These are phyloP conservation scores for Fraxinus xanthoxyloides DNA, from an alignment of 305 asterid genomes.

Conservation along the genomic window DNA sequence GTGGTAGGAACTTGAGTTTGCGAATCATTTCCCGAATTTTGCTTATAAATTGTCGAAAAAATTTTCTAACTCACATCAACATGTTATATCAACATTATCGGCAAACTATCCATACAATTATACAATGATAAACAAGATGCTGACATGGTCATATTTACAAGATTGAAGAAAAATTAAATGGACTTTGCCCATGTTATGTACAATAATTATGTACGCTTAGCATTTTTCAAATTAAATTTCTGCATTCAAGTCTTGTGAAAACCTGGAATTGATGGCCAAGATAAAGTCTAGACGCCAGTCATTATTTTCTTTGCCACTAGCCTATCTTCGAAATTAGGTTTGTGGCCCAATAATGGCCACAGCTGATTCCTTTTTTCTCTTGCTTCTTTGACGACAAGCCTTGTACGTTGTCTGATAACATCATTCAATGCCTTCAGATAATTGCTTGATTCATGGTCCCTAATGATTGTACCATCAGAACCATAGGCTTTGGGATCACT, in stretches of 20 bases:
- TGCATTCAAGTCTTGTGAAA: neutral
- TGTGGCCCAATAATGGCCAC: slow-evolving; percentile 67
- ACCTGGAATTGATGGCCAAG: neutral
- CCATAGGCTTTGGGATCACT: slow-evolving; percentile 84
- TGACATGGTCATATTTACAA: slow-evolving; percentile 27
- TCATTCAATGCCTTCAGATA: slow-evolving; percentile 68
- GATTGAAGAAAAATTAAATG: neutral
- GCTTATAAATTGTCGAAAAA: neutral
- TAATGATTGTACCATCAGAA: slow-evolving; percentile 66
- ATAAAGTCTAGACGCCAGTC: slow-evolving; percentile 37
- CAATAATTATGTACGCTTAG: too few relatives aligned
- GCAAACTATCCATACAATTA: neutral
- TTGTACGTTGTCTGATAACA: slow-evolving; percentile 48
- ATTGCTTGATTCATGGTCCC: slow-evolving; percentile 90
- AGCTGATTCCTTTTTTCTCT: slow-evolving; percentile 57
- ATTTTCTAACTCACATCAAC: neutral
- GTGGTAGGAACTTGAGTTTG: neutral
- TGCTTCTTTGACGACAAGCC: slow-evolving; percentile 36
- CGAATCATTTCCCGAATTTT: neutral
- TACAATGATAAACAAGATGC: neutral
- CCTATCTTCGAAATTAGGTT: slow-evolving; percentile 31
- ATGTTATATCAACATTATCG: neutral
- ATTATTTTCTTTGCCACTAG: slow-evolving; percentile 27
- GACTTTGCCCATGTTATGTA: too few relatives aligned
- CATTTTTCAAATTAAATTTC: neutral